phyloP scores from a whole-genome alignment of 345 rosid species.

The Eucalyptus caleyi region DNA sequence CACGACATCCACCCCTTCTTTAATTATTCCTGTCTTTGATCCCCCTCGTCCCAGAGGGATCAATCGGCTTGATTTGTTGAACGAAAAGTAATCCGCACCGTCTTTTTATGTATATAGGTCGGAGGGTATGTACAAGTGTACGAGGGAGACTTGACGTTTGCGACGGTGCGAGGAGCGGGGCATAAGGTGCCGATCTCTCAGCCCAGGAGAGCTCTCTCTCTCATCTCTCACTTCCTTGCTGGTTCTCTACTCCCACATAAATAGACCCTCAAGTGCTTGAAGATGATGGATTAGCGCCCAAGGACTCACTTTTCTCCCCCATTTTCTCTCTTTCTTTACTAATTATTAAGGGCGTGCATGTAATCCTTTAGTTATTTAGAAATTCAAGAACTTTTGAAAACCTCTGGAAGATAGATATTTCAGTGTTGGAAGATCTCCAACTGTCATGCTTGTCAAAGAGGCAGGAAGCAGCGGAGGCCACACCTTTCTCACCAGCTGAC shows the following conservation, averaged over 20 bases:
- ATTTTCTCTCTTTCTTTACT: background rate
- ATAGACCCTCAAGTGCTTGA: background rate
- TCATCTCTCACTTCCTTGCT: conserved; percentile 49
- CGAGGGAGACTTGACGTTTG: conserved; percentile 57
- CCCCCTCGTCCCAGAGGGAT: background rate
- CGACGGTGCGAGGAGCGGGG: conserved; percentile 82
- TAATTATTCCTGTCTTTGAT: background rate
- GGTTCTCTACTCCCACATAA: conserved; percentile 47
- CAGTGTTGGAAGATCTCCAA: background rate
- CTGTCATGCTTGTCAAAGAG: background rate
- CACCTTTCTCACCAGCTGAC: background rate
- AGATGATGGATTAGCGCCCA: background rate
- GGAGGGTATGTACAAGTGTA: conserved; percentile 80
- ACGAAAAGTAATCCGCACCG: background rate
- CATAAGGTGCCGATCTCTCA: conserved; percentile 84
- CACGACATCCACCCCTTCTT: background rate
- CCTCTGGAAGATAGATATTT: background rate
- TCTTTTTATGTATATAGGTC: conserved; percentile 9
- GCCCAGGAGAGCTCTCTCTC: conserved; percentile 63
- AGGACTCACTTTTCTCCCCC: background rate
- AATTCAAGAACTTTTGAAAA: background rate
- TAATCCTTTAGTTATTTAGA: background rate
- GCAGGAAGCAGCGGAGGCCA: background rate
- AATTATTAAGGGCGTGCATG: background rate
- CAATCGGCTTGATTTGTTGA: background rate